Evolutionary conservation across 352 stramenopile genomes (phyloP), one percentile per base, ranked within the genome.

Genomic region (Globisporangium splendens): DNA sequence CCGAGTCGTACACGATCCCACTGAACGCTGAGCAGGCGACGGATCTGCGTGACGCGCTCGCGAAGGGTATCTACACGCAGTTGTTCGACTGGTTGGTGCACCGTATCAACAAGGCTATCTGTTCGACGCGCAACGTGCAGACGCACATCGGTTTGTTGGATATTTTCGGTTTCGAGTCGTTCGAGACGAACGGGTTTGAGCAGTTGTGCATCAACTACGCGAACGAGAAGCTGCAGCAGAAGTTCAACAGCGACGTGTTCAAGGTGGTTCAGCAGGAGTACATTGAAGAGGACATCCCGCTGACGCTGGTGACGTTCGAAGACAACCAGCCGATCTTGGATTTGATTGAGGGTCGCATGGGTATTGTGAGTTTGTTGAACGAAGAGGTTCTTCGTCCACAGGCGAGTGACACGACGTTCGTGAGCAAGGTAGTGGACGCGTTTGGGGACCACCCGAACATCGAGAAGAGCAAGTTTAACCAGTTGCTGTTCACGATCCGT

Each of bases 51-150:
- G 93, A 98, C 64, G 93, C 93, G 3, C 79, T 99, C 20, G 93
- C 93, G 11, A 98, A 98, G 70, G 79, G 95, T 31, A 83, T 98
- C 21, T 99, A 99, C 72, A 89, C 89, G 1, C 90, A 85, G 57
- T 62, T 98, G n/a, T 99, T 99, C 69, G 72, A 98, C 54, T 98
- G 94, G 95, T 76, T 99, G 41, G 95, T 99, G 42, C 73, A 80
- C 59, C 69, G 72, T 42, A 93, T 98, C 68, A 98, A 97, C 65
- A 71, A 71, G 66, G 74, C 12, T 35, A 35, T 15, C 49, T 69
- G 28, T 69, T 63, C 48, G 22, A 73, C 10, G 71, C 68, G 35
- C n/a, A n/a, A n/a, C n/a, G n/a, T n/a, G n/a, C n/a, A n/a, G n/a
- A n/a, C n/a, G n/a, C n/a, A n/a, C n/a, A 93, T 96, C 53, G 87